Evolutionary conservation across 176 grass and related monocot species (phyloP).

Genomic region (Lolium perenne): DNA sequence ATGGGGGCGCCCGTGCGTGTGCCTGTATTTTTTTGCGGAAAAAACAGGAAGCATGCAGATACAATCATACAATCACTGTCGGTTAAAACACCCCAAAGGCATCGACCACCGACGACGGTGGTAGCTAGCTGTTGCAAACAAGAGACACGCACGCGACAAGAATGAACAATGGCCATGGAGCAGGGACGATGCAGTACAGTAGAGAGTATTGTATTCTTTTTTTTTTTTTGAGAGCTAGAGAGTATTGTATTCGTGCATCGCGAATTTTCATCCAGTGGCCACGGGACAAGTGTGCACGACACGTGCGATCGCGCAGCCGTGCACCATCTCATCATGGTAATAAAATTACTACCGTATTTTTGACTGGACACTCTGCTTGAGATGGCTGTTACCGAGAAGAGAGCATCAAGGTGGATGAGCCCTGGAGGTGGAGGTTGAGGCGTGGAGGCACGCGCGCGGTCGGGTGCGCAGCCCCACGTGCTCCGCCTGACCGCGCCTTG

Average conservation of each 20-base stretch:
- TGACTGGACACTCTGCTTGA: not conserved
- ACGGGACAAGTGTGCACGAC: not conserved
- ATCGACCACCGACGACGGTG: not conserved
- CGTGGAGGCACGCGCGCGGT: slow-evolving; percentile 28
- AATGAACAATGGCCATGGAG: not conserved
- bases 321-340: not conserved
- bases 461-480: slow-evolving; percentile 46
- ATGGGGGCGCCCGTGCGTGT: too few relatives aligned
- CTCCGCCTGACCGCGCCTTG: slow-evolving; percentile 15
- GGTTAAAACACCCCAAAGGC: not conserved
- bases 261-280: not conserved
- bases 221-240: too few relatives aligned
- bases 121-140: not conserved
- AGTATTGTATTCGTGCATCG: not conserved
- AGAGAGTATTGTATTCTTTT: not conserved
- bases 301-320: not conserved
- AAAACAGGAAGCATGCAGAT: not conserved
- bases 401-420: not conserved
- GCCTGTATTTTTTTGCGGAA: too few relatives aligned
- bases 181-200: not conserved
- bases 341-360: not conserved
- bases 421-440: not conserved
- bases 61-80: not conserved
- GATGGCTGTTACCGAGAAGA: not conserved
- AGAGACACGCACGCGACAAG: not conserved